phyloP scores from a whole-genome alignment of 805 yeast species.

The Zygotorulaspora florentina region DNA sequence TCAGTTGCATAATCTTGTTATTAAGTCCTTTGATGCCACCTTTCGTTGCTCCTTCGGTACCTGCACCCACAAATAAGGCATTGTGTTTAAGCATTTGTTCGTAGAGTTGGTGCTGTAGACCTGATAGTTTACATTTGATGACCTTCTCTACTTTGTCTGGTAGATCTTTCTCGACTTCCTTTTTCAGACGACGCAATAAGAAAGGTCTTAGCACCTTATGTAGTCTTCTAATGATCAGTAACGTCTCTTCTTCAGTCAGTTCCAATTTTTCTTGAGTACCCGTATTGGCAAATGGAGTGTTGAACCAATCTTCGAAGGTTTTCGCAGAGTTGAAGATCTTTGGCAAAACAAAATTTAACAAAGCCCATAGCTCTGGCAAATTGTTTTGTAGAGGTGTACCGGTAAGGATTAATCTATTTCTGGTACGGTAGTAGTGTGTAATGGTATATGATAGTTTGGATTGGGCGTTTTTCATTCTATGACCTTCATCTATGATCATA shows the following conservation, averaged over 20 bases:
- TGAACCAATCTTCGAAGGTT: constrained; percentile 86
- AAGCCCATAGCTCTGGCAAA: constrained; percentile 82
- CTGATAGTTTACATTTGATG: constrained; percentile 71
- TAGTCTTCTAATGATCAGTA: constrained; percentile 76
- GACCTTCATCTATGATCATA: constrained; percentile 90
- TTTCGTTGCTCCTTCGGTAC: constrained; percentile 53
- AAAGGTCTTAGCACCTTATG: constrained; percentile 85
- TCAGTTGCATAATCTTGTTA: constrained; percentile 78
- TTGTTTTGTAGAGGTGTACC: constrained; percentile 88
- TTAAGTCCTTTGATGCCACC: constrained; percentile 73
- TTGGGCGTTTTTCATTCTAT: constrained; percentile 76
- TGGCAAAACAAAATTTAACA: constrained; percentile 75
- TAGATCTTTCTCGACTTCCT: constrained; percentile 80
- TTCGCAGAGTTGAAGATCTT: constrained; percentile 81
- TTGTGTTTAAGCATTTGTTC: constrained; percentile 75
- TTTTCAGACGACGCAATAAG: constrained; percentile 75
- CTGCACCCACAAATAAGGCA: constrained; percentile 59
- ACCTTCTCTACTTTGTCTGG: constrained; percentile 84
- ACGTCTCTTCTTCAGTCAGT: constrained; percentile 79
- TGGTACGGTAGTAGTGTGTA: constrained; percentile 66
- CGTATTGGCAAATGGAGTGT: constrained; percentile 82
- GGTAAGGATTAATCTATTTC: constrained; percentile 73
- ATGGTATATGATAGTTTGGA: constrained; percentile 71
- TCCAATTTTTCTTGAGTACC: constrained; percentile 79
- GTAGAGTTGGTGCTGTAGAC: constrained; percentile 64